Evolutionary conservation across 805 yeast genomes (phyloP), one percentile per base, ranked within the genome.

Genomic region (Candida tammaniensis): DNA sequence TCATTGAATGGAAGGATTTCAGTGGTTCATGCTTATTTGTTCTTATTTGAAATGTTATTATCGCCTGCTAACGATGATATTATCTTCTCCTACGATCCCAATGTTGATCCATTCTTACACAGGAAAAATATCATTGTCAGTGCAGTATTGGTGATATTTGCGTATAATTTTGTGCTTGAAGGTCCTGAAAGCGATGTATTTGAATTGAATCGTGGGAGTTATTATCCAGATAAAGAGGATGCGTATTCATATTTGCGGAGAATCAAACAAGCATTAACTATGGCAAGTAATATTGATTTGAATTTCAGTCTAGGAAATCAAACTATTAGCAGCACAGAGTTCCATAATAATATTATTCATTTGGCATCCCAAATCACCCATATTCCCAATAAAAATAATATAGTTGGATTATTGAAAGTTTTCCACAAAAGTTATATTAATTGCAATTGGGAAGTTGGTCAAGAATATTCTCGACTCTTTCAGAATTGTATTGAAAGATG

Each of bases 41-140:
- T 79, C 36, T 48, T 82, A 17, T 76, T 74, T 59, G 86, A 82
- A 48, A 74, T 76, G 74, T 72, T 77, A 41, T 51, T 81, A 28
- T 62, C 68, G 8, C 80, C 77, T n/a, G 70, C 68, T 44, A 78
- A 72, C 16, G 61, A 56, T 26, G 73, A 70, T 25, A 59, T 60
- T 9, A 62, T 63, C 24, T 70, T 65, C 31, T 57, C 59, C 13
- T 77, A 76, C 52, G 66, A 71, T 30, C 72, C 78, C 0, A 74
- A 74, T 39, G 52, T 66, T 3, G 83, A 79, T 47, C 70, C 76
- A 4, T 46, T 69, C 24, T 36, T 49, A 23, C 57, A 51, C 33
- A 40, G 77, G 15, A 57, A 68, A 27, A 69, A 70, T 42, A 60
- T 63, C 13, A 49, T 72, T 17, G 70, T 65, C 2, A 55, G 66